Base-by-base conservation (phyloP, 2,329 filamentous ascomycete species). In the Claviceps pazoutovae region DNA sequence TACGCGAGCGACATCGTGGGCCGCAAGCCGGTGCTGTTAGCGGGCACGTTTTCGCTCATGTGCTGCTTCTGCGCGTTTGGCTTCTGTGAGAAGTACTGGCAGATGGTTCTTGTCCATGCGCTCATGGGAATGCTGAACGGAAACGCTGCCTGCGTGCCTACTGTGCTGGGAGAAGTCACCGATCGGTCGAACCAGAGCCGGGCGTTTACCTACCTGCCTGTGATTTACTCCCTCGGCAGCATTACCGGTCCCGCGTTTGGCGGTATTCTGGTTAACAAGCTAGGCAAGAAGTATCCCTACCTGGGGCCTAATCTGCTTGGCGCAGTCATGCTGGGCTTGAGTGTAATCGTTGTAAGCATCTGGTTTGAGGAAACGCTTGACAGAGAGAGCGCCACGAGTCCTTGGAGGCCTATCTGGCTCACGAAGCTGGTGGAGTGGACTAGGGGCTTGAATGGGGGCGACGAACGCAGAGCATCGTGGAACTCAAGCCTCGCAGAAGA, bases 191-290 rank as follows among this genome's bases (percentile, higher is more conserved):
- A 98, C 66, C 93, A 98, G 73, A 93, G 88, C 62, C 79, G 79
- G 50, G 93, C 89, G 0, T 98, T 98, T 61, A 93, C 87, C 1
- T 98, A 95, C 71, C 73, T 98, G 43, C 93, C 93, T 0, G 85
- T 97, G 41, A 84, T 97, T n/a, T 98, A 98, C 67, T 91, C 91
- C 4, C 74, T 98, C 37, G 93, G 93, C 17, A 88, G 87, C 44
- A 95, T 98, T 55, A 93, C 90, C 0, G 93, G 93, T 0, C 93
- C 93, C 0, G 82, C 94, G 1, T 69, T 97, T n/a, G 93, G 93
- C 14, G 93, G 93, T 0, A 65, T 96, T 42, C 69, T 97, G 51
- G 86, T 95, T 0, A 79, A 83, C 45, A 75, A 74, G 46, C 63
- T 79, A 30, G 64, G 66, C 2, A 78, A 79, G 47, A 72, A 74